These are phyloP conservation scores for Monosporascus sp. DNA, from an alignment of 2,329 filamentous ascomycete genomes.

Conservation along the genomic window DNA sequence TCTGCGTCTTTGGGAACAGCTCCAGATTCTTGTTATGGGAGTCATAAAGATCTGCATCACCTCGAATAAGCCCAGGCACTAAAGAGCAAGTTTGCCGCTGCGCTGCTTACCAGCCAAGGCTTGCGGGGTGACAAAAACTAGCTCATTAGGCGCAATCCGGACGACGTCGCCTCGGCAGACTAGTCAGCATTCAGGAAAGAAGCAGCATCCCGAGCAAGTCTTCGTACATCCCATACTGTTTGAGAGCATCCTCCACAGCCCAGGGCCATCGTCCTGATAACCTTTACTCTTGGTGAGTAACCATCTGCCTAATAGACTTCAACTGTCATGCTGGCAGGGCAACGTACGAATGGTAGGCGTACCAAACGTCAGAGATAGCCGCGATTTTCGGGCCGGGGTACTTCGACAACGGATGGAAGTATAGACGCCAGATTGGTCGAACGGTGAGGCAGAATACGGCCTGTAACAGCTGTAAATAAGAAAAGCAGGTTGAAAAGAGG, in stretches of 20 bases:
- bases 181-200: not conserved
- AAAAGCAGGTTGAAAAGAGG: not conserved
- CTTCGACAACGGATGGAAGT: slow-evolving; percentile 17
- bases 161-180: slow-evolving; percentile 3
- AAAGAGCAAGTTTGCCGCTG: not conserved
- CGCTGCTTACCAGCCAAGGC: slow-evolving; percentile 1
- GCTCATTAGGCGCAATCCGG: slow-evolving; percentile 3
- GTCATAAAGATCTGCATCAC: slow-evolving; percentile 6
- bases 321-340: not conserved
- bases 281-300: not conserved
- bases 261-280: not conserved
- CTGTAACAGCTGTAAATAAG: not conserved
- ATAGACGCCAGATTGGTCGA: not conserved
- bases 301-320: not conserved
- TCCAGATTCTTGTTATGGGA: slow-evolving; percentile 12
- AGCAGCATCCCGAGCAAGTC: not conserved
- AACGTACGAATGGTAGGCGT: slow-evolving; percentile 31
- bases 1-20: slow-evolving; percentile 15
- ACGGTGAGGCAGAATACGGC: not conserved
- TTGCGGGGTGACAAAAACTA: slow-evolving; percentile 2
- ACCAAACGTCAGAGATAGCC: slow-evolving; percentile 43
- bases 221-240: not conserved
- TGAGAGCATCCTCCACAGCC: not conserved
- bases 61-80: not conserved
- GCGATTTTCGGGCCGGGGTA: slow-evolving; percentile 22